Conservation (phyloP, 2,329 filamentous ascomycete species). For the Parascedosporium putredinis region DNA sequence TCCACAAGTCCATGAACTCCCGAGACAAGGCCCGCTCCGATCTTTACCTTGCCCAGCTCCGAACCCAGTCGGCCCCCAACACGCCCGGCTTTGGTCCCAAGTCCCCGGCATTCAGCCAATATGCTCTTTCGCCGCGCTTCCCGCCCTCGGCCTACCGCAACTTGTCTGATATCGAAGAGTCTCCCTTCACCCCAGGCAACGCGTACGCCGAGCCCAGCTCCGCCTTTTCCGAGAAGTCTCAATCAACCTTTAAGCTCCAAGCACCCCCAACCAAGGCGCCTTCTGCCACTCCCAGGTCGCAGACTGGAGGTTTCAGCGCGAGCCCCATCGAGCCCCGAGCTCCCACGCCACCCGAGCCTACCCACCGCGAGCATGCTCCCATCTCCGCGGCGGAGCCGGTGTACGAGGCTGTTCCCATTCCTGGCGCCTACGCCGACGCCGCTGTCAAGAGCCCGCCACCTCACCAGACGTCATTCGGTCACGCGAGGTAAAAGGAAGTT, state of each 20-base stretch:
- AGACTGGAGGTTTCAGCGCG: constrained; percentile 52
- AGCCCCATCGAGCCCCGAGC: constrained; percentile 26
- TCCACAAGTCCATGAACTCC: constrained; percentile 92
- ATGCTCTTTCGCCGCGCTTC: constrained; percentile 50
- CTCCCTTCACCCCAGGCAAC: constrained; percentile 41
- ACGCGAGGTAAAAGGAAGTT: constrained; percentile 17
- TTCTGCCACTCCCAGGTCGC: constrained; percentile 61
- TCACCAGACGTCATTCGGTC: constrained; percentile 31
- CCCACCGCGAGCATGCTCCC: constrained; percentile 52
- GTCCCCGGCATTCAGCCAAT: constrained; percentile 33
- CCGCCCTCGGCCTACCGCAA: constrained; percentile 46
- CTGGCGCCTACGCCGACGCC: constrained; percentile 63
- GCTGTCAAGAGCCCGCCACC: constrained; percentile 41
- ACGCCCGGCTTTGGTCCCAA: constrained; percentile 68
- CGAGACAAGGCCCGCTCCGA: constrained; percentile 91
- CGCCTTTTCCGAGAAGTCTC: constrained; percentile 40
- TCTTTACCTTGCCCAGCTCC: constrained; percentile 81
- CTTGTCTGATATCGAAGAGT: constrained; percentile 31
- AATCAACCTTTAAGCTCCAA: constrained; percentile 70
- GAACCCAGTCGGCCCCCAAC: constrained; percentile 83
- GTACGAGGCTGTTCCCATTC: constrained; percentile 82
- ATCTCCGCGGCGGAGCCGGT: constrained; percentile 70
- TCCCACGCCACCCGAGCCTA: constrained; percentile 27
- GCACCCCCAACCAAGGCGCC: constrained; percentile 72
- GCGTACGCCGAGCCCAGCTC: constrained; percentile 54